These are phyloP conservation scores for Cladosporium sp. DNA, from an alignment of 2,329 filamentous ascomycete species.

Conservation along the genomic window DNA sequence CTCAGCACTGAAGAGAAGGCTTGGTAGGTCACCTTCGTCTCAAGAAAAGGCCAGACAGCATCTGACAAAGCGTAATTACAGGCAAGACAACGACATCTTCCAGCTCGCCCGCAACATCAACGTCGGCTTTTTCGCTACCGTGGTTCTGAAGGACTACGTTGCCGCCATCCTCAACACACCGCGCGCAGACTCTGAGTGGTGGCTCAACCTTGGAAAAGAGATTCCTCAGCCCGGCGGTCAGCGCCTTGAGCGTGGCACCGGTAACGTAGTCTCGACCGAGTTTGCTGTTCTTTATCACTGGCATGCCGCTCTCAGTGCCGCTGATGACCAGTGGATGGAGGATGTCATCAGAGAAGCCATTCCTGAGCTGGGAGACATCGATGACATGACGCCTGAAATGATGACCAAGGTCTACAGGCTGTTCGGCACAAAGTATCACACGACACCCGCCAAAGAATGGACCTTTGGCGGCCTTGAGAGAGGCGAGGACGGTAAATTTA, in stretches of 20 bases:
- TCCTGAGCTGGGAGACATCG: conserved; percentile 30
- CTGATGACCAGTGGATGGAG: conserved; percentile 44
- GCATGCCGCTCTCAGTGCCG: conserved; percentile 41
- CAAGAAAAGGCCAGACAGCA: conserved; percentile 9
- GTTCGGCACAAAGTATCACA: conserved; percentile 28
- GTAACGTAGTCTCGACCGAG: conserved; percentile 42
- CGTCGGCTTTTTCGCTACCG: conserved; percentile 42
- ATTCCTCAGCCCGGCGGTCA: conserved; percentile 35
- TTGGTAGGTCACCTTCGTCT: conserved; percentile 27
- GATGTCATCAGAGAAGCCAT: conserved; percentile 27
- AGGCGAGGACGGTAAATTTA: conserved; percentile 37
- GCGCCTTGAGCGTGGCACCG: conserved; percentile 38
- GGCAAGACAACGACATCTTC: conserved; percentile 46
- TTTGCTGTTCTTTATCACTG: conserved; percentile 45
- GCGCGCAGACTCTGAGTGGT: conserved; percentile 42
- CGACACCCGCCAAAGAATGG: conserved; percentile 30
- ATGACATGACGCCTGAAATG: conserved; percentile 32
- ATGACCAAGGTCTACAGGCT: conserved; percentile 35
- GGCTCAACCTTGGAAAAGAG: conserved; percentile 34
- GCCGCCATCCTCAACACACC: conserved; percentile 42
- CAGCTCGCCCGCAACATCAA: conserved; percentile 43
- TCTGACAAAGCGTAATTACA: conserved; percentile 14
- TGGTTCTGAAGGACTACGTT: conserved; percentile 43
- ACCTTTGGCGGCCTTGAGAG: conserved; percentile 39
- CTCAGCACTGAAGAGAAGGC: conserved; percentile 27